Base-by-base conservation (phyloP, 768 basidiomycete genomes). In the Paxillus ammoniavirescens region DNA sequence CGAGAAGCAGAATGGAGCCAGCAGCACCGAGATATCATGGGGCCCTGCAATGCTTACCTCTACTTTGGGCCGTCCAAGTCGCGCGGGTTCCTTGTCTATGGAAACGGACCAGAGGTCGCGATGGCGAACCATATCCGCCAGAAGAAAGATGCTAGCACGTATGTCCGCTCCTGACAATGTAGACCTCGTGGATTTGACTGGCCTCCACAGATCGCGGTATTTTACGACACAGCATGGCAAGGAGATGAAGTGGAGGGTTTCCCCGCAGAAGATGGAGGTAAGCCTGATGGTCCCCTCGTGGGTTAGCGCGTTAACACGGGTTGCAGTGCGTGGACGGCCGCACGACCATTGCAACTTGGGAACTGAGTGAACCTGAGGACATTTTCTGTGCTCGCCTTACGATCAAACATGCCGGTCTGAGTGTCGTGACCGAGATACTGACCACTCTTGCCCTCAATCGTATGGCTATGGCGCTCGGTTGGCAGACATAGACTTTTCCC, bases 241-340 rank as follows among this genome's bases (percentile, higher is more conserved):
- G 55, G 82, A 86, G 47, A 84, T 82, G 69, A 93, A 90, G 68
- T 93, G 91, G 91, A 84, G 79, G 66, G 75, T 87, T 48, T 65
- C 72, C 12, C 71, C 78, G 33, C 75, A 82, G 56, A 75, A 81
- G 50, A 83, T 89, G 80, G 89, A 91, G 83, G 89, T 89, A 52
- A 35, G 79, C 59, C 26, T 14, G 35, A 26, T 45, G n/a, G 50
- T 18, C 30, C 43, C n/a, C 42, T 55, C 18, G 17, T 26, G 30
- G 26, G 49, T 26, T 26, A 9, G 57, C 21, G 33, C 21, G n/a
- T 46, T 57, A 31, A 56, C 30, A 33, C 14, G 31, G 23, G 26
- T 14, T 57, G 17, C 59, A 89, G 90, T 86, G 87, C 58, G 56
- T 82, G 48, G 86, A 91, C 55, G 81, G 80, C 40, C 80, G 82